Conservation (phyloP, 1,284 basidiomycete species). For the Meira miltonrushii region DNA sequence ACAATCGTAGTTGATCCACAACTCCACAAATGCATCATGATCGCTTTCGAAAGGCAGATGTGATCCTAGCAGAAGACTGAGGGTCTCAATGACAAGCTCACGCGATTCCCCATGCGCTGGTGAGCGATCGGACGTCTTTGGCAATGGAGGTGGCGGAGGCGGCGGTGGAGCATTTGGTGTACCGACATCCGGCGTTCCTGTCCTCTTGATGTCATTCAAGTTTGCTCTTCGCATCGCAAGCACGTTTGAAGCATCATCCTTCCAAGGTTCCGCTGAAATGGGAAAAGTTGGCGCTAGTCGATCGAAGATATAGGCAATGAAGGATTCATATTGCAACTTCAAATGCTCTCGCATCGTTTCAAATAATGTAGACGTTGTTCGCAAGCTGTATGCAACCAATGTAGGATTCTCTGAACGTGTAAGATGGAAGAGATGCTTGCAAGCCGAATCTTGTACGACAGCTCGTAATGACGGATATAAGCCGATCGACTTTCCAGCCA, state of each 20-base stretch:
- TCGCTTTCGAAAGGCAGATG: conserved; percentile 51
- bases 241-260: conserved; percentile 7
- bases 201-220: not conserved
- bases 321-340: conserved; percentile 94
- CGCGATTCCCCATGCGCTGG: conserved; percentile 66
- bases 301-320: conserved; percentile 87
- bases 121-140: conserved; percentile 63
- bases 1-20: conserved; percentile 95
- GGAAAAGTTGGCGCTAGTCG: conserved; percentile 60
- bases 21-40: conserved; percentile 75
- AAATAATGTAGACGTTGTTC: conserved; percentile 80
- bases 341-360: conserved; percentile 79
- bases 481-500: conserved; percentile 67
- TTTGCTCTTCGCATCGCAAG: conserved; percentile 7
- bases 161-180: conserved; percentile 54
- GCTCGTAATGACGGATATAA: conserved; percentile 65
- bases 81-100: conserved; percentile 81
- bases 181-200: not conserved
- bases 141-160: conserved; percentile 58
- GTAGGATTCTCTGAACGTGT: conserved; percentile 68
- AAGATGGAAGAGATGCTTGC: conserved; percentile 80
- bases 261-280: conserved; percentile 47
- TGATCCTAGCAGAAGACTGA: conserved; percentile 69
- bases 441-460: conserved; percentile 78
- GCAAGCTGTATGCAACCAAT: conserved; percentile 73